Percentiles rank a stretch among this genome's conserved stretches.
phyloP scores from a whole-genome alignment of 495 filamentous ascomycete genomes.

The Neurospora sp. region DNA sequence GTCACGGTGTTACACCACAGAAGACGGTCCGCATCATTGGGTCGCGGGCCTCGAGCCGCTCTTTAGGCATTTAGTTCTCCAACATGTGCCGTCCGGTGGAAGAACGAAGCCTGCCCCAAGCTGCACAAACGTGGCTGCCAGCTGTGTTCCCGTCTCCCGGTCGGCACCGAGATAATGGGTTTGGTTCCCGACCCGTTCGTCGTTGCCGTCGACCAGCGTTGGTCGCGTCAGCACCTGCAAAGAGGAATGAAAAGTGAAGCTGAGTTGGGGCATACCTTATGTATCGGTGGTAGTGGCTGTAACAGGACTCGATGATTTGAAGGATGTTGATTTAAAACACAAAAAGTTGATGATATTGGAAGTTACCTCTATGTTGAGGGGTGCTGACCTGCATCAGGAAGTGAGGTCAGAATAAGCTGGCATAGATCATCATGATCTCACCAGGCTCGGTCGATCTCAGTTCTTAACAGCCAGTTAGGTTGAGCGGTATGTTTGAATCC shows the following conservation, averaged over 20 bases:
- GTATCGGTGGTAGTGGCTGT: not conserved
- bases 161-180: not conserved
- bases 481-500: not conserved
- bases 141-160: not conserved
- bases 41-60: too few relatives aligned
- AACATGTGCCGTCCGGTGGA: too few relatives aligned
- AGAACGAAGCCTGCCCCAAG: too few relatives aligned
- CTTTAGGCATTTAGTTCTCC: too few relatives aligned
- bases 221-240: not conserved
- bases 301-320: not conserved
- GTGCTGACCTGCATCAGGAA: not conserved
- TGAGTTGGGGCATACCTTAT: not conserved
- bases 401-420: not conserved
- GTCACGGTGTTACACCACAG: too few relatives aligned
- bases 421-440: not conserved
- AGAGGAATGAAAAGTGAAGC: not conserved
- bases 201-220: not conserved
- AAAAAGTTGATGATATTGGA: not conserved
- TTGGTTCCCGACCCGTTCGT: not conserved
- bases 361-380: not conserved
- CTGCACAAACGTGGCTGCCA: not conserved
- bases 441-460: not conserved
- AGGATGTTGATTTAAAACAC: not conserved
- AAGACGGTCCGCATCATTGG: too few relatives aligned
- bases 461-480: not conserved